Conservation (phyloP, 805 yeast genomes). For the Candida germanica region DNA sequence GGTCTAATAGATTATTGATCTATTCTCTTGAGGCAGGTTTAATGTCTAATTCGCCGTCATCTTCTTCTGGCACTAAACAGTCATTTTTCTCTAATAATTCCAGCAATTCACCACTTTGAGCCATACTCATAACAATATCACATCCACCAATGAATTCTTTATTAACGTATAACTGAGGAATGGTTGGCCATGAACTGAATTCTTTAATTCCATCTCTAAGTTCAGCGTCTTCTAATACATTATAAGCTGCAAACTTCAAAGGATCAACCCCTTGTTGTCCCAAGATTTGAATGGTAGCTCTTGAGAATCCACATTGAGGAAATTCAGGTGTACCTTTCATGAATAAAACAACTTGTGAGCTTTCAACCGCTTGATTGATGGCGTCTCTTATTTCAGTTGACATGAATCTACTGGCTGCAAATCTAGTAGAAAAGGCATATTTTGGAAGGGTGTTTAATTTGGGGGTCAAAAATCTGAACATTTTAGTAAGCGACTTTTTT, state of each 20-base stretch:
- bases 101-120: slow-evolving; percentile 84
- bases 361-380: slow-evolving; percentile 76
- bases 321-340: slow-evolving; percentile 99
- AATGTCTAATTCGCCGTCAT: slow-evolving; percentile 35
- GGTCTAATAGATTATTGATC: slow-evolving; percentile 1
- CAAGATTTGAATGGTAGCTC: slow-evolving; percentile 87
- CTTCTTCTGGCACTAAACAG: slow-evolving; percentile 79
- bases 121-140: slow-evolving; percentile 91
- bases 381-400: slow-evolving; percentile 81
- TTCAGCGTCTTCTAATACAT: slow-evolving; percentile 92
- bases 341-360: slow-evolving; percentile 93
- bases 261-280: slow-evolving; percentile 99
- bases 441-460: slow-evolving; percentile 4
- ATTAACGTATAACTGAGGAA: slow-evolving; percentile 90
- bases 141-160: slow-evolving; percentile 97
- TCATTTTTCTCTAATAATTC: slow-evolving; percentile 76
- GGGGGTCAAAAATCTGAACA: slow-evolving; percentile 5
- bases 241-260: slow-evolving; percentile 91
- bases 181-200: slow-evolving; percentile 96
- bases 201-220: slow-evolving; percentile 95
- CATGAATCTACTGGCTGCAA: slow-evolving; percentile 47
- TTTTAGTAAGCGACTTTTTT: slow-evolving; percentile 8
- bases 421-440: slow-evolving; percentile 3
- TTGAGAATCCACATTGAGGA: slow-evolving; percentile 96
- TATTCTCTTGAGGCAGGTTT: slow-evolving; percentile 35